Evolutionary conservation across 768 basidiomycete genomes (phyloP), one percentile per base, ranked within the genome.

Genomic region (Mycena sanguinolenta): DNA sequence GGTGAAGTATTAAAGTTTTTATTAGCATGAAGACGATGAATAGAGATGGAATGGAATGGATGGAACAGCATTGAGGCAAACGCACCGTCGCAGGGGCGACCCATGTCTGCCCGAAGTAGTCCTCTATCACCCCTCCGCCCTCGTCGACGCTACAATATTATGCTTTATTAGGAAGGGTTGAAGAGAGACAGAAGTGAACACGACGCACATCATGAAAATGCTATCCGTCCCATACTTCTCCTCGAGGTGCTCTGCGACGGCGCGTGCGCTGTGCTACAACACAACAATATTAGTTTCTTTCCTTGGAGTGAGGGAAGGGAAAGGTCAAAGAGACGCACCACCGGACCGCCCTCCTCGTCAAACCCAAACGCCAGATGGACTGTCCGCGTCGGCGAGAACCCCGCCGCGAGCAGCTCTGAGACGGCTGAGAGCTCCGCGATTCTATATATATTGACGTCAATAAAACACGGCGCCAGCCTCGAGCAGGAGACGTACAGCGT

Each of bases 341-440:
- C 70, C 3, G 12, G 60, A 1, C 76, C 72, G 62, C 82, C 81
- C 77, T 88, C 88, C 71, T 89, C 89, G 67, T 89, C 88, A 59
- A 88, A 89, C 0, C 88, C 83, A 28, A 78, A 66, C 6, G 64
- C 46, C 0, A 70, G 21, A 17, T 23, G 67, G 1, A 73, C 55
- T 2, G 65, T 73, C 2, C 69, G 69, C 8, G 60, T 71, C 3
- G 73, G 73, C 12, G 23, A 21, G 38, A 73, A 73, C 12, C 64
- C 67, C 5, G 55, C 62, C 2, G 27, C 1, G 25, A 73, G 65
- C 0, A 71, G 72, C 10, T 44, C 71, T 2, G 61, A 59, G 23
- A 72, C 49, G 27, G 71, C 71, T 1, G 66, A 46, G 2, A 71
- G 52, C 2, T 72, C 19, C n/a, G 63, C 49, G 19, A 64, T 61